Percentiles rank a stretch among this genome's conserved stretches.
Conservation (phyloP, 345 rosid species). For the Alliaria petiolata region DNA sequence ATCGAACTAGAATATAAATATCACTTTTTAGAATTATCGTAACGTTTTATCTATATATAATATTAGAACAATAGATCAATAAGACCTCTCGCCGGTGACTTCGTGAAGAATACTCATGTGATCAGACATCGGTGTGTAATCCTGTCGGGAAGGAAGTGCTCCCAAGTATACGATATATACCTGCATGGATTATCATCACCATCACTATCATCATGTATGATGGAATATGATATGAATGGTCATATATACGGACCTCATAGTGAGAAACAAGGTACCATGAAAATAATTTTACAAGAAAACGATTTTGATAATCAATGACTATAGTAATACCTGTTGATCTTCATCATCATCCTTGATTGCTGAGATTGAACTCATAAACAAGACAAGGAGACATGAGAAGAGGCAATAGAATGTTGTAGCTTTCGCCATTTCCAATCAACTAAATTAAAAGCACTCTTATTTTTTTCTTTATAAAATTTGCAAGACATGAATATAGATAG, state of each 20-base stretch:
- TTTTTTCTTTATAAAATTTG: neutral
- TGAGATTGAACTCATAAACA: neutral
- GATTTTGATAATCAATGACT: neutral
- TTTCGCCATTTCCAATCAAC: neutral
- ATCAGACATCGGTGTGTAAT: slow-evolving; percentile 21
- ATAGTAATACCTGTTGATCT: slow-evolving; percentile 2
- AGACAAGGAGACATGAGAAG: slow-evolving; percentile 7
- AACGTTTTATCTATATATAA: too few relatives aligned
- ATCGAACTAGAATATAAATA: slow-evolving; percentile 16
- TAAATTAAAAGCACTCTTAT: neutral
- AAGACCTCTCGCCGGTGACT: slow-evolving; percentile 16
- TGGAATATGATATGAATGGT: neutral
- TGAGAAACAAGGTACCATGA: neutral
- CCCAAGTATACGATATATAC: slow-evolving; percentile 22
- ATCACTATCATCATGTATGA: neutral
- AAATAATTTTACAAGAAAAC: neutral
- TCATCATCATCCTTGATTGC: neutral
- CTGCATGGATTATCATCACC: neutral
- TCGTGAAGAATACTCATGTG: slow-evolving; percentile 36
- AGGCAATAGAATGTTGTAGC: neutral
- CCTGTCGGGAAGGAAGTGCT: neutral
- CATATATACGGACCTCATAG: neutral
- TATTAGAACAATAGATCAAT: too few relatives aligned
- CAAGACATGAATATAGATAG: too few relatives aligned
- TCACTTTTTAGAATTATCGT: neutral